These are phyloP conservation scores for Eucalyptus leucophloia DNA, from an alignment of 345 rosid species.

Conservation along the genomic window DNA sequence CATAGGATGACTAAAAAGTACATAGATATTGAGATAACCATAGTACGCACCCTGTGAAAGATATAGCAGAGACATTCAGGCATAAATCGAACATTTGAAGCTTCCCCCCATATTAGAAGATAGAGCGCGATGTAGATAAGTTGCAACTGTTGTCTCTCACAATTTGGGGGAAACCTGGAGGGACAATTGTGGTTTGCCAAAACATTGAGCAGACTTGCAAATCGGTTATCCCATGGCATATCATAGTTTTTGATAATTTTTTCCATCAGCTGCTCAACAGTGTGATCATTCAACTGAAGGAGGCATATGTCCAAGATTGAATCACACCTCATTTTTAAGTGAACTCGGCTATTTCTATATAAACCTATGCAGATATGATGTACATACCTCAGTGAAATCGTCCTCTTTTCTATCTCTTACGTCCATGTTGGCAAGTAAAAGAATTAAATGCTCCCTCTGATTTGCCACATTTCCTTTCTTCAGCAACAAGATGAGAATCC, in stretches of 20 bases:
- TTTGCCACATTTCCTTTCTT: conserved; percentile 99
- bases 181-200: neutral
- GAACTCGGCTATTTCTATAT: neutral
- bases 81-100: conserved; percentile 97
- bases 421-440: conserved; percentile 84
- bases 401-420: conserved; percentile 31
- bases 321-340: neutral
- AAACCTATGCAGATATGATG: neutral
- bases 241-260: conserved; percentile 65
- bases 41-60: conserved; percentile 61
- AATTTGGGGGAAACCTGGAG: conserved; percentile 41
- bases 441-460: conserved; percentile 93
- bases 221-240: neutral
- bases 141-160: conserved; percentile 40
- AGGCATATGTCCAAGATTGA: conserved; percentile 16
- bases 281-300: conserved; percentile 41
- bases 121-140: conserved; percentile 79
- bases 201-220: neutral
- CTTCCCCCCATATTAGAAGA: conserved; percentile 99
- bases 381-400: conserved; percentile 22
- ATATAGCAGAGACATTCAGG: conserved; percentile 96
- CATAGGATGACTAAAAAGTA: neutral
- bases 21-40: neutral
- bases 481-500: conserved; percentile 1
- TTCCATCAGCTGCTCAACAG: conserved; percentile 38